Base-by-base conservation (phyloP, 1,284 basidiomycete genomes). In the Pyrrhoderma noxium region DNA sequence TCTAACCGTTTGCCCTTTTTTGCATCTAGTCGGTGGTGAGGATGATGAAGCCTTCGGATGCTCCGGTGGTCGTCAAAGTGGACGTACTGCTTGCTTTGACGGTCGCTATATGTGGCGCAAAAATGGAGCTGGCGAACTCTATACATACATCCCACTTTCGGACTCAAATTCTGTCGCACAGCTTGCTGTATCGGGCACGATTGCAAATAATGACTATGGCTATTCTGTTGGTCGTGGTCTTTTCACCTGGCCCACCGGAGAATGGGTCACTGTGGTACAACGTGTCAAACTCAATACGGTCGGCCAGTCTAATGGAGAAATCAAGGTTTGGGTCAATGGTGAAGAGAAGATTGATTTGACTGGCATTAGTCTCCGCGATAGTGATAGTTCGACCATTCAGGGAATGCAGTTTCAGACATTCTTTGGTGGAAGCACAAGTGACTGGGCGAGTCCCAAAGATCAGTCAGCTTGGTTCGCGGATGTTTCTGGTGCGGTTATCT, bases 81-180 rank as follows among this genome's bases (percentile, higher is more conserved):
- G 64, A 39, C 49, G 57, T 39, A 31, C 21, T 3, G 21, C 49
- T 16, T 59, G 58, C 40, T 59, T 59, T 51, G 55, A 58, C 44
- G 49, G 50, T 7, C 54, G 58, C n/a, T 45, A 58, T 27, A 59
- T 59, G 58, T 59, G 58, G 58, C 47, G 57, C 57, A 62, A 62
- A 3, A 62, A 69, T 5, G 79, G 75, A 44, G 64, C 57, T 21
- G 80, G 79, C 27, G 80, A 82, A 67, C 58, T 79, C 45, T 81
- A 80, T 68, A 76, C 77, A 49, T 80, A 80, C 66, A 71, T 80
- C 34, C 78, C 77, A 58, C 48, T 53, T 34, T 53, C 49, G 7
- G 45, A 46, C 31, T 45, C 11, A 13, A 55, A 52, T 37, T n/a
- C 25, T 8, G 36, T 21, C 16, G 39, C 50, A 27, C 50, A 51